Percentiles rank a stretch among this genome's conserved stretches.
phyloP scores from a whole-genome alignment of 2,329 filamentous ascomycete genomes.

The Nannizziopsis barbatae region DNA sequence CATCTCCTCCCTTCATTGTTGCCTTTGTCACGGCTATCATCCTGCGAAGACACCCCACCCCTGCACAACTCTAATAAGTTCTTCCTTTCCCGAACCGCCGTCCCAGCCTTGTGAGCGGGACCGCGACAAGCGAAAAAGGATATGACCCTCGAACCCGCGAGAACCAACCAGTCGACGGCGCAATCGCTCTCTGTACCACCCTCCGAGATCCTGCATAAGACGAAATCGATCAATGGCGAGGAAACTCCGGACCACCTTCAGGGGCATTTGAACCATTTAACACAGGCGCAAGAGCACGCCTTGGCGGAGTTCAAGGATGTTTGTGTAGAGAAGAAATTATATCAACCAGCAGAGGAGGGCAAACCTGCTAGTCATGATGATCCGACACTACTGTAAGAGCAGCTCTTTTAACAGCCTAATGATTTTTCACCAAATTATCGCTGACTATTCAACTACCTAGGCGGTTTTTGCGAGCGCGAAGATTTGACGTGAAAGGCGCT shows the following conservation, averaged over 20 bases:
- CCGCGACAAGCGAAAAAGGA: not conserved
- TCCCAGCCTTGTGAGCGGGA: not conserved
- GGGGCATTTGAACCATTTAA: conserved; percentile 74
- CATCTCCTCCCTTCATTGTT: not conserved
- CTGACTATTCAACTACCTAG: conserved; percentile 34
- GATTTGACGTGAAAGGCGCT: conserved; percentile 67
- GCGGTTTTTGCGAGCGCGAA: conserved; percentile 74
- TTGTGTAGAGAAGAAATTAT: conserved; percentile 51
- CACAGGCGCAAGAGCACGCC: conserved; percentile 53
- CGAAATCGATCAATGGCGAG: conserved; percentile 6
- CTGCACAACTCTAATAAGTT: not conserved
- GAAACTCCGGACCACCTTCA: conserved; percentile 13
- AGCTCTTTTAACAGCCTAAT: conserved; percentile 2
- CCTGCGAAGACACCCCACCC: not conserved
- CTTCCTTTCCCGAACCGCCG: not conserved
- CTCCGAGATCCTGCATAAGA: not conserved
- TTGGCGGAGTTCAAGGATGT: conserved; percentile 61
- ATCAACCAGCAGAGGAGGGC: conserved; percentile 26
- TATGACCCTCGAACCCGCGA: conserved; percentile 13
- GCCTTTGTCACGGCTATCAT: too few relatives aligned
- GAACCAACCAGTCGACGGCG: conserved; percentile 10
- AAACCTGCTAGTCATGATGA: conserved; percentile 37
- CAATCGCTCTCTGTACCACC: conserved; percentile 1
- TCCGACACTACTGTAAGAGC: conserved; percentile 38
- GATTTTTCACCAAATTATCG: not conserved